phyloP scores from a whole-genome alignment of 2,329 filamentous ascomycete species.

The Bipolaris sorokiniana region DNA sequence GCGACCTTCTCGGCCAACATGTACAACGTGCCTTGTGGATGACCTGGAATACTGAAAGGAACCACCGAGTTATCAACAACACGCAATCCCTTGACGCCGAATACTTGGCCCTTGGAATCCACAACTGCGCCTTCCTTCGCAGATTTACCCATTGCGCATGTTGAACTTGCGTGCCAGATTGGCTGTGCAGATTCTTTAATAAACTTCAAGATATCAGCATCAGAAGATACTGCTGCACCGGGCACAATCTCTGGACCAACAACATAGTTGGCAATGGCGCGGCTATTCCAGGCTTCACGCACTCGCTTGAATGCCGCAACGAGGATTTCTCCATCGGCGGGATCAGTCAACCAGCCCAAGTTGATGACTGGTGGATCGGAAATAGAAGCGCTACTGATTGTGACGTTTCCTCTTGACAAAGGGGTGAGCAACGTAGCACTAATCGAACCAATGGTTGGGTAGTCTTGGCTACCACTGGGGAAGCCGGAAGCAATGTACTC shows the following conservation, averaged over 20 bases:
- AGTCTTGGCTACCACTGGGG: slow-evolving; percentile 18
- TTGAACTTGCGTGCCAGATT: slow-evolving; percentile 31
- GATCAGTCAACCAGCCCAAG: slow-evolving; percentile 41
- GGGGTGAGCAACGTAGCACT: slow-evolving; percentile 24
- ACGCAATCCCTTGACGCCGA: slow-evolving; percentile 43
- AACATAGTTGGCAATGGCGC: slow-evolving; percentile 26
- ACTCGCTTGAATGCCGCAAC: slow-evolving; percentile 42
- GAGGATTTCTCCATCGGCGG: slow-evolving; percentile 39
- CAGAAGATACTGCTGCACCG: slow-evolving; percentile 26
- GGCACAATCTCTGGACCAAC: slow-evolving; percentile 37
- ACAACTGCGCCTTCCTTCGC: slow-evolving; percentile 42
- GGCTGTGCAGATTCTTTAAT: slow-evolving; percentile 18
- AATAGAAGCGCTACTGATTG: slow-evolving; percentile 36
- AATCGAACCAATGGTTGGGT: slow-evolving; percentile 22
- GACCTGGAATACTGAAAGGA: slow-evolving; percentile 46
- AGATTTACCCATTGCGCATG: slow-evolving; percentile 35
- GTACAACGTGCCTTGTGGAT: slow-evolving; percentile 38
- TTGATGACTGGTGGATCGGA: slow-evolving; percentile 43
- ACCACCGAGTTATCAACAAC: slow-evolving; percentile 44
- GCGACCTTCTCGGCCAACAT: slow-evolving; percentile 31
- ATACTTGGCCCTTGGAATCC: slow-evolving; percentile 43
- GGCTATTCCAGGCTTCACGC: slow-evolving; percentile 34
- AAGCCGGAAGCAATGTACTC: slow-evolving; percentile 22
- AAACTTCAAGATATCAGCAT: slow-evolving; percentile 47
- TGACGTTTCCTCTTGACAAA: slow-evolving; percentile 38